Evolutionary conservation across 805 yeast species (phyloP).

Genomic region (Lipomyces orientalis): DNA sequence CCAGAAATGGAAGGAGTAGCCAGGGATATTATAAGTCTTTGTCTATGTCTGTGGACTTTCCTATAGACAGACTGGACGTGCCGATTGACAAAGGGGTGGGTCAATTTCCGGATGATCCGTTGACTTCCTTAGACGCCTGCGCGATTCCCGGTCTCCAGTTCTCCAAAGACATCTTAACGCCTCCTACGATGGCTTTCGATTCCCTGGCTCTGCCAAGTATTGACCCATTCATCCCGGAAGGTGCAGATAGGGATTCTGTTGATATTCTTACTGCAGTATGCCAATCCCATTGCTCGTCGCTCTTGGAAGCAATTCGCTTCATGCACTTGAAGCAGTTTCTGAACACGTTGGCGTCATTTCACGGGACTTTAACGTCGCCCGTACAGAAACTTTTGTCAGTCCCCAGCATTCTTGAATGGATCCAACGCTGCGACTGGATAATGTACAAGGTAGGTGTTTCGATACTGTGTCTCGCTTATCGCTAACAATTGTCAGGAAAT

Average conservation of each 20-base stretch:
- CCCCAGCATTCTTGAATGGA: conserved; percentile 59
- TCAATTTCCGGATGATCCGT: conserved; percentile 8
- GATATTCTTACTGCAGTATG: conserved; percentile 68
- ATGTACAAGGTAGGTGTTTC: conserved; percentile 53
- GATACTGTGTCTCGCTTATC: neutral
- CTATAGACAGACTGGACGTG: conserved; percentile 3
- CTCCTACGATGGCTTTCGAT: conserved; percentile 37
- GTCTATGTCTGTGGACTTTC: neutral
- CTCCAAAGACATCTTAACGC: conserved; percentile 11
- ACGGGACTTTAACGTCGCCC: conserved; percentile 63
- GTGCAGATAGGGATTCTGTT: conserved; percentile 60
- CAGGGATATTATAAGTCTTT: neutral
- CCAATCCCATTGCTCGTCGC: conserved; percentile 64
- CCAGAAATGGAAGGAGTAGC: neutral
- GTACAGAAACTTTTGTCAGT: conserved; percentile 59
- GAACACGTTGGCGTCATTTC: conserved; percentile 58
- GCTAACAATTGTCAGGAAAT: conserved; percentile 44
- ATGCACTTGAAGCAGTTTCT: conserved; percentile 69
- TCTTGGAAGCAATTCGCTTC: conserved; percentile 69
- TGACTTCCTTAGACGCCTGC: conserved; percentile 18
- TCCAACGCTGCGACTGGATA: conserved; percentile 67
- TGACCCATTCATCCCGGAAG: conserved; percentile 52
- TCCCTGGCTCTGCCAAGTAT: conserved; percentile 50
- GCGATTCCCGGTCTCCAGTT: conserved; percentile 24
- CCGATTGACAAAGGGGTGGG: neutral